These are phyloP conservation scores for Cryptosporidium canis DNA, from an alignment of 169 alveolate genomes.

Conservation along the genomic window DNA sequence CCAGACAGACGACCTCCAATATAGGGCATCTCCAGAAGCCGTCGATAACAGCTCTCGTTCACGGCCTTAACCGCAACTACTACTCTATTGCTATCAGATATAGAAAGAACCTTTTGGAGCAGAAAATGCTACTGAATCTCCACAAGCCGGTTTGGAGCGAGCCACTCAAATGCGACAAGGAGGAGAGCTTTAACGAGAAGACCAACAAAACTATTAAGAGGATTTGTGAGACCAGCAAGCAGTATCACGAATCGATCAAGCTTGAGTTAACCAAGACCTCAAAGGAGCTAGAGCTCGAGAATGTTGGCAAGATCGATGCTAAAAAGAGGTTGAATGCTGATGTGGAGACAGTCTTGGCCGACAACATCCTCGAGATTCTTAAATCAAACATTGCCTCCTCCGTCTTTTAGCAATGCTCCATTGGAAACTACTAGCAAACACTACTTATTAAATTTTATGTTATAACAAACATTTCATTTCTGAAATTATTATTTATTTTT, in stretches of 20 bases:
- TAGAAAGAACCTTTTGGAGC: slow-evolving; percentile 95
- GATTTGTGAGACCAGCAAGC: slow-evolving; percentile 85
- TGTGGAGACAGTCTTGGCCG: slow-evolving; percentile 78
- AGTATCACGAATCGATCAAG: slow-evolving; percentile 92
- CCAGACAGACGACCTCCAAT: slow-evolving; percentile 99
- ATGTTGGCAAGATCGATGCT: slow-evolving; percentile 93
- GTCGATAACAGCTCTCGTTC: slow-evolving; percentile 92
- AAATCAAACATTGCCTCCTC: slow-evolving; percentile 80
- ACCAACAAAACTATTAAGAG: slow-evolving; percentile 81
- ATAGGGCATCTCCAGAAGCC: slow-evolving; percentile 93
- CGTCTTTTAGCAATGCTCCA: not conserved
- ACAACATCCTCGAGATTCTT: slow-evolving; percentile 79
- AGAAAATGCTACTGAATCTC: slow-evolving; percentile 95
- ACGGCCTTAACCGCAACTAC: slow-evolving; percentile 96
- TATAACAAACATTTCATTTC: not conserved
- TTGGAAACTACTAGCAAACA: not conserved
- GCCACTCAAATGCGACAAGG: slow-evolving; percentile 81
- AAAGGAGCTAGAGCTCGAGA: slow-evolving; percentile 91
- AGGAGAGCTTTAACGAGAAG: slow-evolving; percentile 39
- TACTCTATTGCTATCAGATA: slow-evolving; percentile 97
- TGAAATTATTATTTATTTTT: not conserved
- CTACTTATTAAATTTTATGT: not conserved
- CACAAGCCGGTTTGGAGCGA: slow-evolving; percentile 96
- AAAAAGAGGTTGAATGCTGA: slow-evolving; percentile 84
- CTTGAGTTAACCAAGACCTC: slow-evolving; percentile 94